Base-by-base conservation (phyloP, 2,329 filamentous ascomycete species). In the Celoporthe dispersa region DNA sequence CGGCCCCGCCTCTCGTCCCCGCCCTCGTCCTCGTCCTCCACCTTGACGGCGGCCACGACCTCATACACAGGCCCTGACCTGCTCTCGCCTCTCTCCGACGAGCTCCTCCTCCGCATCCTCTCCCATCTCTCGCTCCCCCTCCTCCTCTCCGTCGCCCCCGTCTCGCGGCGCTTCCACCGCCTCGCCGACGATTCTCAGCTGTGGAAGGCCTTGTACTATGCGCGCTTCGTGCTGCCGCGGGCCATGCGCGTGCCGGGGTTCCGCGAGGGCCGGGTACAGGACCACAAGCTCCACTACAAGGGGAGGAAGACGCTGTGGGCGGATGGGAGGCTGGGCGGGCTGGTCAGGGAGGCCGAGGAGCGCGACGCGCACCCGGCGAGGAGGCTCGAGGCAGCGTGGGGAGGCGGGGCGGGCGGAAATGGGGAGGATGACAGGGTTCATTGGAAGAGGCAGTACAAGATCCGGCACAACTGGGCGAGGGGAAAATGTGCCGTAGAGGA, bases 161-260 rank as follows among this genome's bases (percentile, higher is more conserved):
- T 94, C n/a, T 98, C 94, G 1, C 88, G 83, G 67, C 93, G 92
- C 70, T 92, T 97, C 77, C 85, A 90, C 74, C 85, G 84, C 53
- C 86, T 98, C 25, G 87, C 93, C 9, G 86, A 87, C 68, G 96
- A 98, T 79, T 91, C 92, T 0, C 94, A 98, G 78, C 83, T 98
- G 69, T 99, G 96, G 96, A 96, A 95, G 79, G 87, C 87, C 19
- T 88, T 94, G 64, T 99, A 97, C 81, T 97, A 97, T 81, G 86
- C 89, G 35, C 90, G 92, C 72, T 98, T 97, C 80, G 93, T 98
- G 39, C 87, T 92, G 48, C 94, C 94, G 53, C 89, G 94, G 76
- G 92, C 92, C 48, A 86, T 92, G 74, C 89, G 92, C 70, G 90
- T 95, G 68, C 92, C 92, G 0, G 91, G 91, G 31, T 87, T 91